Base-by-base conservation (phyloP, 1,284 basidiomycete genomes). In the Tranzscheliella williamsii region DNA sequence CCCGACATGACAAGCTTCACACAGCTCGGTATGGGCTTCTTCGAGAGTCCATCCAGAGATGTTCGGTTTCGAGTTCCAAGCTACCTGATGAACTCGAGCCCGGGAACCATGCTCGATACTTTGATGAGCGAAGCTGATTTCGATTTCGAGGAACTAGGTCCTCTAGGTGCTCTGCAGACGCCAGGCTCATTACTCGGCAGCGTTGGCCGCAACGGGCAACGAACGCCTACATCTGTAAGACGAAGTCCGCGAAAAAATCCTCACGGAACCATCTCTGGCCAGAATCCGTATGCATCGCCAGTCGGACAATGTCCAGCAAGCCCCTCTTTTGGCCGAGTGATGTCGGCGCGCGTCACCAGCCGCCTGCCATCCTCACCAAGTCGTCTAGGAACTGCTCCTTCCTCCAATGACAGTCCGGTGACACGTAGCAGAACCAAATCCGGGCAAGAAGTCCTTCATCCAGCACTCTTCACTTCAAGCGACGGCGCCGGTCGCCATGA, bases 241-340 rank as follows among this genome's bases (percentile, higher is more conserved):
- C 49, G 74, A 32, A 73, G 71, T 42, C 74, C 74, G 24, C 54
- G 74, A 17, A 76, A 76, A 56, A 66, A 64, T n/a, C 73, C 73
- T 27, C 52, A 45, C 21, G 73, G 73, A 8, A 72, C 70, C 23
- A 42, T 53, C 32, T 60, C 50, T 15, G 50, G 44, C 20, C 42
- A 60, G 24, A 76, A 76, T 42, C 74, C 74, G 4, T 76, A 72
- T 42, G 74, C 74, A 5, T 51, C 56, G 37, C 57, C 49, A 16
- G 38, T 22, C 3, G 18, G 35, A 4, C 47, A 50, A 31, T 42
- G 41, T 16, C 34, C 49, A 4, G 24, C 27, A 17, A 55, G 60
- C 17, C 53, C 52, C 16, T 26, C 31, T 23, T 34, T 62, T 20
- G 38, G 48, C 17, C 32, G 32, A 16, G 8, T 33, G 9, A n/a